Evolutionary conservation across 352 stramenopile genomes (phyloP), one percentile per base, ranked within the genome.

Genomic region (Phytophthora parvispora): DNA sequence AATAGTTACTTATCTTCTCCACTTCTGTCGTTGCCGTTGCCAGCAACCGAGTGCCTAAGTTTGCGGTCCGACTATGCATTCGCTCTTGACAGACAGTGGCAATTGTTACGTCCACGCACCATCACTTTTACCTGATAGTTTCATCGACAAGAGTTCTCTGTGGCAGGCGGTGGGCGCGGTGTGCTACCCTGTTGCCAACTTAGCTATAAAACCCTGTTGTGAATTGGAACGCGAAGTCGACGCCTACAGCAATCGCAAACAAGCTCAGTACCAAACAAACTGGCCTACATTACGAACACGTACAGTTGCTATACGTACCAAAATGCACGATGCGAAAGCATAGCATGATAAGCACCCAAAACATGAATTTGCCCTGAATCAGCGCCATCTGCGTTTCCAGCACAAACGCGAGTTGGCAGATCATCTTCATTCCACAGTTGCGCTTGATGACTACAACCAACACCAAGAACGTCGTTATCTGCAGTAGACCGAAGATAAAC

Each of bases 371-470:
- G n/a, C 65, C 50, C 18, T 72, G 67, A 16, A 82, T 63, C 2
- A 71, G 38, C 6, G 55, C 32, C 36, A 55, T 58, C 10, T 75
- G 75, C 8, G 53, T 74, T 20, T 80, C 72, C 28, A 83, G 27
- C 10, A 80, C 75, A 24, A 80, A 83, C n/a, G 68, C 72, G 7
- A 80, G 34, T 22, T 78, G 65, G 29, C 76, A 76, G 5, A 74
- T 1, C 22, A 69, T 58, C 4, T 51, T 64, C 47, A 80, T 49
- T 1, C 71, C 50, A 13, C 65, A 63, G 8, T 71, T 67, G 2
- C 59, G 47, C n/a, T 71, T 68, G 9, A 83, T 65, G 4, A 78
- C 34, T 10, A 43, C 12, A 0, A 27, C 55, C 28, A 83, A 57
- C n/a, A 73, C 1, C 4, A 74, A 2, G 1, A 83, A 67, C 6